Evolutionary conservation across 208 protist genomes (phyloP), one percentile per base, ranked within the genome.

Genomic region (Leishmania amazonensis): DNA sequence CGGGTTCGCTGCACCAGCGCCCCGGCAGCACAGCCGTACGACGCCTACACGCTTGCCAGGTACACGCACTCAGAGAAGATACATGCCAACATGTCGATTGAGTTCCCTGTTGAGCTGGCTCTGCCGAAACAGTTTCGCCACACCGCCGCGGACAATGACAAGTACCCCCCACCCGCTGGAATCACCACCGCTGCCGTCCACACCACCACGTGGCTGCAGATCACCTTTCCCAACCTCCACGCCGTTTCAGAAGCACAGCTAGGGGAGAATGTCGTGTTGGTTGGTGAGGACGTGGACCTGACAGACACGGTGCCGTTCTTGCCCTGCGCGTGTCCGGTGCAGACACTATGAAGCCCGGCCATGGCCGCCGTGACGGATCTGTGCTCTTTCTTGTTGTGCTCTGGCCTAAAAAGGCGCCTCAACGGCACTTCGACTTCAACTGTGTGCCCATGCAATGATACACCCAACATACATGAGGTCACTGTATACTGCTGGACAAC

Each of bases 211-310:
- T 81, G 45, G 64, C 67, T 90, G 79, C 84, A 75, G 19, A 65
- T 90, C 13, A 83, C 79, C 19, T 85, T 90, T 45, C 81, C 87
- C 17, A 60, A 57, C 11, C 71, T 88, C 40, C 38, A 86, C 64
- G 75, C 78, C 24, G 53, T 88, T 35, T 67, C 85, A 3, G 87
- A 90, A 73, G 58, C 72, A 67, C 57, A 57, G 7, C 35, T 79
- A 11, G 17, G 40, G 31, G 51, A 71, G 64, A 81, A 88, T 40
- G 57, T 89, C 4, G 64, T 91, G 17, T 75, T 87, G 65, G 51
- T 91, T 5, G 83, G 80, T 0, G 85, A 91, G 75, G 83, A 80
- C 49, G 75, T 91, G 42, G 83, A 87, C 78, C 38, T 81, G 75
- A 87, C 76, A 7, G 84, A 87, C 64, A 79, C 67, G 60, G 71